Evolutionary conservation across 2,329 filamentous ascomycete genomes (phyloP).

Genomic region (Emmonsia crescens): DNA sequence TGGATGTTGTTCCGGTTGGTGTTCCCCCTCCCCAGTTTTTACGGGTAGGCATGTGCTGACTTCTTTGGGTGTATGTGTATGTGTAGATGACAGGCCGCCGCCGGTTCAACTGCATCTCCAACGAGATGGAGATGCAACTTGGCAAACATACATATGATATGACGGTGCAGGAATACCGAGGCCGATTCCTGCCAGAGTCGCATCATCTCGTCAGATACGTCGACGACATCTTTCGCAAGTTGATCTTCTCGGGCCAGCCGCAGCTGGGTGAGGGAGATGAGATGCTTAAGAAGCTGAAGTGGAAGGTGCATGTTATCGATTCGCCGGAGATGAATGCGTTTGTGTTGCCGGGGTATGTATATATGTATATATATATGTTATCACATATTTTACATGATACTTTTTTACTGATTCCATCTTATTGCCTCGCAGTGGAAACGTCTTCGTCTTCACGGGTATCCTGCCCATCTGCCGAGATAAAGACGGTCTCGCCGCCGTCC

Average conservation of each 20-base stretch:
- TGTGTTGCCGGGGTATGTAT: slow-evolving; percentile 46
- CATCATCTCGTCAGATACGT: slow-evolving; percentile 42
- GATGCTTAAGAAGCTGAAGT: slow-evolving; percentile 39
- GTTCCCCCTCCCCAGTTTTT: neutral
- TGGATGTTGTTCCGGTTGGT: slow-evolving; percentile 7
- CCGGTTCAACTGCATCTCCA: slow-evolving; percentile 48
- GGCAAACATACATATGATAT: slow-evolving; percentile 38
- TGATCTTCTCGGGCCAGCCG: slow-evolving; percentile 43
- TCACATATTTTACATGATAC: neutral
- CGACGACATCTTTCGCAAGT: slow-evolving; percentile 40
- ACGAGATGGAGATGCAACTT: slow-evolving; percentile 33
- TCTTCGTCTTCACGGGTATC: slow-evolving; percentile 55
- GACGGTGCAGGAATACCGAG: slow-evolving; percentile 37
- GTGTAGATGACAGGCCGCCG: slow-evolving; percentile 41
- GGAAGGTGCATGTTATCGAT: slow-evolving; percentile 51
- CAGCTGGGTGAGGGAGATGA: slow-evolving; percentile 12
- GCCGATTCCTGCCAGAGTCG: slow-evolving; percentile 38
- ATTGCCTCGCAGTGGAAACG: slow-evolving; percentile 40
- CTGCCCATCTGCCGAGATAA: slow-evolving; percentile 46
- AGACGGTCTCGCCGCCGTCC: slow-evolving; percentile 49
- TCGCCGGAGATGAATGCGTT: slow-evolving; percentile 46
- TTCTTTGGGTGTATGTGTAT: neutral
- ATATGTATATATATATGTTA: neutral
- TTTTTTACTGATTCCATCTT: neutral
- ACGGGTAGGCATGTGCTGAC: neutral